Evolutionary conservation across 2,329 filamentous ascomycete species (phyloP).

Genomic region (Aspergillus quadrilineatus): DNA sequence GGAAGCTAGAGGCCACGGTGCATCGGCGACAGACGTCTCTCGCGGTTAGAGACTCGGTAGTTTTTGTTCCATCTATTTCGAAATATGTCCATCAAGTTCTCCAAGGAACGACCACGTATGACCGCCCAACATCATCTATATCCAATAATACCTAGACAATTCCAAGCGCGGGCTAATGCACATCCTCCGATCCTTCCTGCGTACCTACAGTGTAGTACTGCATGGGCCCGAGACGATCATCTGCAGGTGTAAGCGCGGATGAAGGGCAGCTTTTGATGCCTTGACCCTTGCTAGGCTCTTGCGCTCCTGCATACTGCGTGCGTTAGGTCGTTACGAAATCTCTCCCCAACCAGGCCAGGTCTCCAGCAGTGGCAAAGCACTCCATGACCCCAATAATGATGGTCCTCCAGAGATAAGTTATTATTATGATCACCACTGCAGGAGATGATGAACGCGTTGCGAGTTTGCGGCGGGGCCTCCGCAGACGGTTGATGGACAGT

Average conservation of each 20-base stretch:
- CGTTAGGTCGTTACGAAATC: slow-evolving; percentile 3
- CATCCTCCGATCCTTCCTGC: neutral
- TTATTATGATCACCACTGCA: slow-evolving; percentile 13
- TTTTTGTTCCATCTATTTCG: neutral
- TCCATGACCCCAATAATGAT: neutral
- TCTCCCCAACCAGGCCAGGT: neutral
- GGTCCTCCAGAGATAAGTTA: neutral
- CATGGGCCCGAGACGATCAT: slow-evolving; percentile 16
- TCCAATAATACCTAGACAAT: neutral
- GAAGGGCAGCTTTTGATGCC: neutral
- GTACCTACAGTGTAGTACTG: slow-evolving; percentile 1
- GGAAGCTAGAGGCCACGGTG: neutral
- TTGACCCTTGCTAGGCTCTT: neutral
- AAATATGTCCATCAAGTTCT: too few species aligned
- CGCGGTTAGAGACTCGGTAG: neutral
- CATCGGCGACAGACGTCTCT: neutral
- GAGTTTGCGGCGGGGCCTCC: slow-evolving; percentile 1
- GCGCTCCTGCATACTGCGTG: neutral
- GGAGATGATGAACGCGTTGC: neutral
- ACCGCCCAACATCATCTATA: neutral
- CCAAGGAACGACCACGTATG: neutral
- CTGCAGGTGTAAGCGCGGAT: slow-evolving; percentile 21
- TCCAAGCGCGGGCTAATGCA: neutral
- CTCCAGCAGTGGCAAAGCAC: neutral
- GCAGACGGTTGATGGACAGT: neutral